Conservation (phyloP, 2,329 filamentous ascomycete genomes). For the Sporothrix globosa region DNA sequence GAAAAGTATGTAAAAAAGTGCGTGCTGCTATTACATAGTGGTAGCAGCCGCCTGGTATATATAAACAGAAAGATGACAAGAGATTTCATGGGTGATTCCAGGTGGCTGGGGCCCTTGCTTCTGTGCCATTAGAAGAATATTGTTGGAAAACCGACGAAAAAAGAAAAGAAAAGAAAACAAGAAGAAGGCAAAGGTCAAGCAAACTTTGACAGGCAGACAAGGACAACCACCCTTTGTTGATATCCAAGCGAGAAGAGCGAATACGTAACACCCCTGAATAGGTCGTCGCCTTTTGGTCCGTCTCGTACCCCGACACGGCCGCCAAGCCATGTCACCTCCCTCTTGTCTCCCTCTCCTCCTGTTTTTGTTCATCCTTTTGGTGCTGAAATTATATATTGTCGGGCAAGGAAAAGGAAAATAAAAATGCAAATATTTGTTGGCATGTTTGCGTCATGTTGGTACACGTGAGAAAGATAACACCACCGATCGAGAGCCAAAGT, state of each 20-base stretch:
- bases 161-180: background rate
- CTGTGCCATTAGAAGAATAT: background rate
- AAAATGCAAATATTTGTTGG: background rate
- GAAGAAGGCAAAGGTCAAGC: background rate
- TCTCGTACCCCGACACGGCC: background rate
- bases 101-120: background rate
- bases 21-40: background rate
- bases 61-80: background rate
- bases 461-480: background rate
- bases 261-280: slow-evolving; percentile 17
- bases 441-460: background rate
- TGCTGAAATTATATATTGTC: background rate
- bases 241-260: slow-evolving; percentile 24
- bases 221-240: background rate
- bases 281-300: background rate
- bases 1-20: slow-evolving; percentile 9
- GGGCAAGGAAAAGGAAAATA: background rate
- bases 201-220: slow-evolving; percentile 10
- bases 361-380: background rate
- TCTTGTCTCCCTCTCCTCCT: background rate
- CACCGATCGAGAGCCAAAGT: background rate
- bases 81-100: background rate
- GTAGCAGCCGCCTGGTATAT: slow-evolving; percentile 19
- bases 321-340: background rate
- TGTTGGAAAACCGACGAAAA: background rate